These are phyloP conservation scores for Hyphodiscus sp. DNA, from an alignment of 2,329 filamentous ascomycete species.

Conservation along the genomic window DNA sequence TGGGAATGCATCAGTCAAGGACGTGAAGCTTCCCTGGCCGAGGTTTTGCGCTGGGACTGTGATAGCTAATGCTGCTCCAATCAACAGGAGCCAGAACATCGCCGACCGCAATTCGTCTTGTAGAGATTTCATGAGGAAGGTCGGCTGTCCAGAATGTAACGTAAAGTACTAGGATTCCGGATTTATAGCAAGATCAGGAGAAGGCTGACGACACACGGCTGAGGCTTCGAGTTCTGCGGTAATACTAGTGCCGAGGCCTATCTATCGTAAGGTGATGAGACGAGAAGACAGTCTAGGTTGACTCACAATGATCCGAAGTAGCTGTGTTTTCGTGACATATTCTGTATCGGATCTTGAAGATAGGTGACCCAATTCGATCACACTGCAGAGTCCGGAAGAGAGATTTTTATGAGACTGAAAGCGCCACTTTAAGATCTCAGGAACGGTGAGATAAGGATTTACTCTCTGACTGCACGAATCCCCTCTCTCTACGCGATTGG, in stretches of 20 bases:
- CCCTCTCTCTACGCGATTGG: background rate
- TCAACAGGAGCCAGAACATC: background rate
- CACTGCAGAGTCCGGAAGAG: background rate
- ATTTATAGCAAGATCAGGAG: background rate
- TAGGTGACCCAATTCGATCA: background rate
- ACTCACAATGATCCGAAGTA: background rate
- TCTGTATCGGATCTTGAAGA: background rate
- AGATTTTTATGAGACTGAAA: background rate
- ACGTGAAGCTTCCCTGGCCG: background rate
- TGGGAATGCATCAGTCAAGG: background rate
- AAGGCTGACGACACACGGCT: background rate
- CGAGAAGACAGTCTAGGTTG: background rate
- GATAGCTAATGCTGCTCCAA: background rate
- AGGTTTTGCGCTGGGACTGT: background rate
- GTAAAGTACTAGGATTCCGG: background rate
- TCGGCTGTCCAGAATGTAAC: background rate
- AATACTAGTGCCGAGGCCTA: background rate
- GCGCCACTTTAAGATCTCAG: background rate
- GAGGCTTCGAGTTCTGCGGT: background rate
- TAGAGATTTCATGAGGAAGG: background rate
- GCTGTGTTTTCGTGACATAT: background rate
- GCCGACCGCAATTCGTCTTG: background rate
- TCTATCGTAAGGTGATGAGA: background rate
- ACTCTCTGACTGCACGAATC: background rate
- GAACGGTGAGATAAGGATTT: background rate